Evolutionary conservation across 1,284 basidiomycete species (phyloP).

Genomic region (Cutaneotrichosporon sp.): DNA sequence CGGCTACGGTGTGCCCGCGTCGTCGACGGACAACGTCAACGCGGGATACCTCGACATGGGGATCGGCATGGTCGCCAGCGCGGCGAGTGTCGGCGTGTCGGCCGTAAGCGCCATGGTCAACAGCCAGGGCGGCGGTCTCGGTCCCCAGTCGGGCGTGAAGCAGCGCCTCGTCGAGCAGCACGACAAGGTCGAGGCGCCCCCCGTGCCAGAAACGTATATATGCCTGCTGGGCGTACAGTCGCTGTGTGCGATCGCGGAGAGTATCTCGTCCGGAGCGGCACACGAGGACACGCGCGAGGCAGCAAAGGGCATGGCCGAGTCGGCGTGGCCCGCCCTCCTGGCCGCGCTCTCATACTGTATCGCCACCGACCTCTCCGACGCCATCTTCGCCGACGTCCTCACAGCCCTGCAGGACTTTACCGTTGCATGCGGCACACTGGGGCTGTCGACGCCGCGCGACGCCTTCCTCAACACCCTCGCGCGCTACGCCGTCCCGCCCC

Average conservation of each 20-base stretch:
- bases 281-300: constrained; percentile 46
- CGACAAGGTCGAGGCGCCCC: constrained; percentile 89
- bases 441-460: constrained; percentile 78
- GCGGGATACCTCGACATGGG: constrained; percentile 58
- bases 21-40: constrained; percentile 22
- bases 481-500: constrained; percentile 79
- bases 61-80: constrained; percentile 74
- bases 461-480: constrained; percentile 82
- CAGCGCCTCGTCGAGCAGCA: constrained; percentile 91
- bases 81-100: constrained; percentile 70
- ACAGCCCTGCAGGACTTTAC: constrained; percentile 75
- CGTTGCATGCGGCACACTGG: constrained; percentile 82
- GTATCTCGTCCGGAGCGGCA: constrained; percentile 64
- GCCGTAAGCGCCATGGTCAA: constrained; percentile 64
- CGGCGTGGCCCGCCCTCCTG: constrained; percentile 82
- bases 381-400: constrained; percentile 65
- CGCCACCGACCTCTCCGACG: constrained; percentile 71
- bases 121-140: constrained; percentile 57
- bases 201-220: constrained; percentile 84
- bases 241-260: constrained; percentile 79
- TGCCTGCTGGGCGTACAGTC: constrained; percentile 88
- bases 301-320: constrained; percentile 70
- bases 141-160: constrained; percentile 71
- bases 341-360: constrained; percentile 84
- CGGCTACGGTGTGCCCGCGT: constrained; percentile 60